Percentiles rank a stretch among this genome's conserved stretches.
Conservation (phyloP, 1,284 basidiomycete species). For the Leccinum insolens region DNA sequence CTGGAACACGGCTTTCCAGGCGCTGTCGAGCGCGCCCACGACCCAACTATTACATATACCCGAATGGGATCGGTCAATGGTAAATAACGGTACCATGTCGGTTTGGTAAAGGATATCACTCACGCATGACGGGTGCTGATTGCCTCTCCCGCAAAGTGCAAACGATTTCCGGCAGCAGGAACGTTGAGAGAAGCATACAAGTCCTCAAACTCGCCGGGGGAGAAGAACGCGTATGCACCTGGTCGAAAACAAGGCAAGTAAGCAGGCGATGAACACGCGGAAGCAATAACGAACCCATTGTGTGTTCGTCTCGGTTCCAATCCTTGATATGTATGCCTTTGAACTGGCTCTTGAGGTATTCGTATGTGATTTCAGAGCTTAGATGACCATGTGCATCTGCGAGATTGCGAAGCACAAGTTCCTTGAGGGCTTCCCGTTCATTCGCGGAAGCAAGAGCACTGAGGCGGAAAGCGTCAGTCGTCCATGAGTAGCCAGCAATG, state of each 20-base stretch:
- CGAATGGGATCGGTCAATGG: background rate
- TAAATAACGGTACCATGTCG: background rate
- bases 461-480: constrained; percentile 16
- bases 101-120: constrained; percentile 4
- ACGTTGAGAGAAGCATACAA: constrained; percentile 17
- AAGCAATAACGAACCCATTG: constrained; percentile 14
- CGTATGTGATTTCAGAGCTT: constrained; percentile 8
- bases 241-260: background rate
- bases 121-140: constrained; percentile 26
- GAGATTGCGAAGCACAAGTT: constrained; percentile 24
- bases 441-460: constrained; percentile 6
- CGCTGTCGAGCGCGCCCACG: constrained; percentile 22
- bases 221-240: constrained; percentile 24
- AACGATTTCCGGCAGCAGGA: constrained; percentile 16
- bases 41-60: constrained; percentile 15
- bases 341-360: constrained; percentile 8
- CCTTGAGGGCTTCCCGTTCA: constrained; percentile 8
- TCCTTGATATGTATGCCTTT: constrained; percentile 13
- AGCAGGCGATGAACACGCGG: background rate
- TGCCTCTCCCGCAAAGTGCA: constrained; percentile 28
- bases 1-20: constrained; percentile 19
- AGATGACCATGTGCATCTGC: constrained; percentile 16
- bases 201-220: constrained; percentile 22
- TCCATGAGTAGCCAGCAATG: constrained; percentile 20
- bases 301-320: constrained; percentile 15